Base-by-base conservation (phyloP, 345 rosid species). In the Sisymbrium altissimum region DNA sequence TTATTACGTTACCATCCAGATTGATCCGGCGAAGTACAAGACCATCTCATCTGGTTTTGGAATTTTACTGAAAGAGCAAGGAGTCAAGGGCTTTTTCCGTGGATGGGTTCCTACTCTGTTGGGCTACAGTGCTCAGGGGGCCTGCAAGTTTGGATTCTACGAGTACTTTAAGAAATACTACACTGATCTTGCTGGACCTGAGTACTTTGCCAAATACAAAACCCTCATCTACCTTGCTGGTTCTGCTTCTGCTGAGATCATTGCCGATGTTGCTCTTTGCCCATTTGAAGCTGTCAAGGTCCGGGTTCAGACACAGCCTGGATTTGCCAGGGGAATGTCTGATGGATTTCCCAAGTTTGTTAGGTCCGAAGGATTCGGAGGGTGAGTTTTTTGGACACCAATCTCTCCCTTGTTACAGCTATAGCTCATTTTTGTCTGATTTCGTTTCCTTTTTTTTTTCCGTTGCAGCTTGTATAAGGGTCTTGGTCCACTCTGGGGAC, bases 251-350 rank as follows among this genome's bases (percentile, higher is more conserved):
- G 98, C 98, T 70, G 99, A 92, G 85, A 72, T 94, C 45, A 91
- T 94, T 64, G 97, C 98, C 8, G 97, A 91, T 81, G 18, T 96
- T 41, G 96, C 96, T 0, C 97, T 96, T 72, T 92, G 99, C 84
- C 99, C 98, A 18, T 83, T 96, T n/a, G 99, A 96, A 83, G 99
- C 99, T 43, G 99, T 96, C 5, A 96, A 96, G 89, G 98, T 96
- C 53, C 82, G 98, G 32, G 98, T 96, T 70, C 98, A 96, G 84
- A 96, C 99, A 50, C 99, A 96, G 84, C 99, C 98, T 72, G 99
- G 99, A 30, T 96, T 96, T 69, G 98, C 99, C 6, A 85, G 96
- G 76, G 99, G 99, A 50, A 21, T 96, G 73, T 46, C 85, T n/a
- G 99, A 96, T 85, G 98, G 99, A 27, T 72, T 96, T 33, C 99